Evolutionary conservation across 2,329 filamentous ascomycete genomes (phyloP), one percentile per base, ranked within the genome.

Genomic region (Clonostachys solani): DNA sequence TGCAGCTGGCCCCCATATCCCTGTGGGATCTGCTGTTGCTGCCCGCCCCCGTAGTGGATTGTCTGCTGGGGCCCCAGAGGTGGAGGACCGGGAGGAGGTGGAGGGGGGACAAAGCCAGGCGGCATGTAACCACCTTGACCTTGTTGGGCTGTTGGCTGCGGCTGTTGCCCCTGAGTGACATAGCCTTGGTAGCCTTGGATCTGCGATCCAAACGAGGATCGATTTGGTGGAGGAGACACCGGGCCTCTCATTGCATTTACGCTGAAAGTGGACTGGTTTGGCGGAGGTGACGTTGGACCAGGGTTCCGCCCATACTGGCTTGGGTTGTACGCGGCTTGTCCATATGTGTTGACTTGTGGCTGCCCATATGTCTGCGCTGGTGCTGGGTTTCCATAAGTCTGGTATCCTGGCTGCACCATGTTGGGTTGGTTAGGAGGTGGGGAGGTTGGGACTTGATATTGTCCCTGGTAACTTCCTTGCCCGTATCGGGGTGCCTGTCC

Each of bases 51-150:
- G 52, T 81, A 79, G 52, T 82, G 77, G 29, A 81, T 75, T 10
- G 79, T 84, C 61, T 84, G 81, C 59, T 84, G 80, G 33, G 79
- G 78, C 5, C 80, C 80, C 54, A 84, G 58, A 2, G 81, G 81
- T 8, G 81, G 81, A 5, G 81, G 81, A 0, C 80, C 81, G 1
- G 81, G 82, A 2, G 81, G 81, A 2, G 81, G 82, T 7, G 82
- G 81, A 4, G 82, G 82, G 5, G 80, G 81, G 36, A 85, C 77
- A 51, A 83, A 83, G 5, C 80, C 80, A 0, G 71, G 69, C 13
- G 80, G 77, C 33, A 79, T 71, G 46, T 75, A 77, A 19, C 64
- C 63, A 35, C 63, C 60, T 51, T 68, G 68, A 38, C 52, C 61
- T 43, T 63, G 69, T 44, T 66, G 36, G 15, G 36, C 36, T 38